Base-by-base conservation (phyloP, 805 yeast species). In the Wickerhamomyces pijperi region DNA sequence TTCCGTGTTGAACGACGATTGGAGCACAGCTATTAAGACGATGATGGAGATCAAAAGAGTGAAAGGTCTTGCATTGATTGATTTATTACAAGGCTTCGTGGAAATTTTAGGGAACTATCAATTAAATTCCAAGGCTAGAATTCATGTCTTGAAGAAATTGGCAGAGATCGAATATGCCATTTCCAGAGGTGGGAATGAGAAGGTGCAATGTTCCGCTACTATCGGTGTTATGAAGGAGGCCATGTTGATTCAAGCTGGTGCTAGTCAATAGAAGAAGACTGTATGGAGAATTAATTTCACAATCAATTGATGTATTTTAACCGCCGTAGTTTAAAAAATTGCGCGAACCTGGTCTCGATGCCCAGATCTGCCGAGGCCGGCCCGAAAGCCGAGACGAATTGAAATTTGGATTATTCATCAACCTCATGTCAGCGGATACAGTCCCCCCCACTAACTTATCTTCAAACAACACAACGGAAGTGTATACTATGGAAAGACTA, bases 91-190 rank as follows among this genome's bases (percentile, higher is more conserved):
- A 41, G 90, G 92, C 3, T 74, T 90, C 42, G 74, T 83, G 5
- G 81, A 76, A 29, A 74, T 82, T 15, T 62, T 92, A 39, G 78
- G 76, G 39, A 65, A 63, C n/a, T 76, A 78, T 47, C 83, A 86
- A 44, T 62, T 92, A 50, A 69, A 72, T 45, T 67, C 73, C 1
- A 57, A 59, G 21, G 77, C 92, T 2, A 67, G 94, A 46, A 73
- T 78, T 12, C 65, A 67, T 14, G 66, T 90, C 5, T 63, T 86
- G 41, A 70, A 72, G 45, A 86, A 86, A 2, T 63, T 92, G 39
- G 76, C 88, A 13, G 96, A 90, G 42, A 74, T 92, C 19, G 98
- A 92, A 61, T 90, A 88, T 58, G 81, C 94, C 1, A 79, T 92
- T 29, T 77, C 94, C 15, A 78, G 76, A 56, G 99, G 98, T 9